Percentiles rank a stretch among this genome's conserved stretches.
These are phyloP conservation scores for Firmiana major DNA, from an alignment of 345 rosid species.

Conservation along the genomic window DNA sequence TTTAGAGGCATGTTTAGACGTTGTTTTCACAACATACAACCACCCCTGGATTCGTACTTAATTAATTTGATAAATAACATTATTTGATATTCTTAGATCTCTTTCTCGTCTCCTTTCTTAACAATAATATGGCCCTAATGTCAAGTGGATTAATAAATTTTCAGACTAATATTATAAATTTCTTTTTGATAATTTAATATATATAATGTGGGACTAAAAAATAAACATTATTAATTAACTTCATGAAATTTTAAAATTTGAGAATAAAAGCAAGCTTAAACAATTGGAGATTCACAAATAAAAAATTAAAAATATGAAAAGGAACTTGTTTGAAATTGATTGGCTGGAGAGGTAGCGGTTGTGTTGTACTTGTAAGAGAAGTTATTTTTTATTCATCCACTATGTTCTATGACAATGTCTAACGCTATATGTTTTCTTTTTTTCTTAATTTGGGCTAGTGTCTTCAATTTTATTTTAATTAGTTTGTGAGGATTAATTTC, in stretches of 20 bases:
- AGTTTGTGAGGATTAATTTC: no score
- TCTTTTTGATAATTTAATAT: neutral
- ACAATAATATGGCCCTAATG: no score
- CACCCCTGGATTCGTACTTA: neutral
- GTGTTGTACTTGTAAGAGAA: neutral
- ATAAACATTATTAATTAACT: neutral
- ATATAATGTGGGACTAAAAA: neutral
- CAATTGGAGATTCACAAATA: neutral
- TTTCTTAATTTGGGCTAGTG: no score
- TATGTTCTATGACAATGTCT: no score
- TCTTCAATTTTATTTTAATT: no score
- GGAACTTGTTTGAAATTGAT: neutral
- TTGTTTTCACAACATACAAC: slow-evolving; percentile 3
- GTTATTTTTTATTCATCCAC: neutral
- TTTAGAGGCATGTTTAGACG: neutral
- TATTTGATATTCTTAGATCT: neutral
- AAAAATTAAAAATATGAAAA: neutral
- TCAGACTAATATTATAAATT: neutral
- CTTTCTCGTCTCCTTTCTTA: neutral
- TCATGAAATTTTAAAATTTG: neutral
- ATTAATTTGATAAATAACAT: neutral
- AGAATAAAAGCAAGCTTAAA: neutral
- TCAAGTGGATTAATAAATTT: neutral
- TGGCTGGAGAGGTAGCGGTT: neutral
- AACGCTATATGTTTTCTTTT: no score